Evolutionary conservation across 2,329 filamentous ascomycete species (phyloP), one percentile per base, ranked within the genome.

Genomic region (Colletotrichum paranaense): DNA sequence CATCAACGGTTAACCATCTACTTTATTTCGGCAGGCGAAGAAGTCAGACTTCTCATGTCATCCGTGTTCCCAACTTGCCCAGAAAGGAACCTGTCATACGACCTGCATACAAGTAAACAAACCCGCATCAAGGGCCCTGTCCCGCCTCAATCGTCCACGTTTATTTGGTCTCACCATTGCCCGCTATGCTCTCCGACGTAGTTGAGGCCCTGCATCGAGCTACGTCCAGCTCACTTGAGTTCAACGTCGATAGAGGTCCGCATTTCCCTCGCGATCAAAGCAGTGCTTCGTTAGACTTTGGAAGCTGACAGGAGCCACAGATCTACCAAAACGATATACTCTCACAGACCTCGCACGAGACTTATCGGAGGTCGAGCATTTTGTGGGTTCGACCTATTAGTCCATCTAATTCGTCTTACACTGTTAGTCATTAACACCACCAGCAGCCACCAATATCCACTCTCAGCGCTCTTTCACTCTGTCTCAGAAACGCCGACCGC

Each of bases 391-490:
- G 38, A 6, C 38, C 38, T 42, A 42, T 38, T 35, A 22, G 14
- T 19, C 22, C 11, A 32, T 24, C 22, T 11, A n/a, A n/a, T 28
- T 14, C 58, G 5, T 26, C 12, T 30, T 35, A 14, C 5, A 59
- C 12, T 22, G 24, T 26, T 3, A 30, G 46, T 52, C 9, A 59
- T 52, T 52, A 35, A 35, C 32, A 22, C 14, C 11, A 16, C 12
- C n/a, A 24, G 6, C 28, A 72, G 65, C 38, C 58, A 14, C 65
- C 32, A 22, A 11, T n/a, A 9, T 24, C 5, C 24, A 57, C 68
- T 24, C 56, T 68, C 16, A 28, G 62, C 22, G 69, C 26, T 26
- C 38, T 72, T 24, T 58, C 14, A 4, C 53, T 68, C 22, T 72
- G 69, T 38, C 32, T 72, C 16, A 46, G 38, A 11, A 67, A 53